Percentiles rank a stretch among this genome's conserved stretches.
phyloP scores from a whole-genome alignment of 129 eudicot genomes.

The Cynara cardunculus region DNA sequence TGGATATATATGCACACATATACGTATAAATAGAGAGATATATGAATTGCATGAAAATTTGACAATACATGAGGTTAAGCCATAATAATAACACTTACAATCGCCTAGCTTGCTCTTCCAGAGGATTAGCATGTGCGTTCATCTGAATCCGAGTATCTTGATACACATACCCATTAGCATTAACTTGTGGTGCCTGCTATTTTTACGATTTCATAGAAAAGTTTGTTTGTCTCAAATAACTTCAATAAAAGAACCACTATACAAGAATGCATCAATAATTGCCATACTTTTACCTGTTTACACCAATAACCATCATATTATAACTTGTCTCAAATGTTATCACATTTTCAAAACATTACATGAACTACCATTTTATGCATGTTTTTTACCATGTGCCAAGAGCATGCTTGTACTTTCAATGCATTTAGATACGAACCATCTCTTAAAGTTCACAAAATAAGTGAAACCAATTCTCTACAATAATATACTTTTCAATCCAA shows the following conservation, averaged over 20 bases:
- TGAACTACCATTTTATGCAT: not conserved
- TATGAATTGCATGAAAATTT: not conserved
- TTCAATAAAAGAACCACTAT: not conserved
- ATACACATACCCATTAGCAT: constrained; percentile 40
- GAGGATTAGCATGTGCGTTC: constrained; percentile 29
- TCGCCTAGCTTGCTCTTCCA: constrained; percentile 48
- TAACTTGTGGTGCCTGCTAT: constrained; percentile 42
- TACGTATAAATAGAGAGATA: not conserved
- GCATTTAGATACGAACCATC: not conserved
- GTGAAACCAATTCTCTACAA: not conserved
- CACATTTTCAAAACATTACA: not conserved
- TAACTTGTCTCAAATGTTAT: not conserved
- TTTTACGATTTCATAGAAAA: constrained; percentile 1
- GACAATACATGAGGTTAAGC: constrained; percentile 3
- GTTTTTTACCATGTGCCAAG: not conserved
- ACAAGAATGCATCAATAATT: constrained; percentile 15
- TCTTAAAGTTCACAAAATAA: not conserved
- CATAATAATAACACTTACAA: constrained; percentile 47
- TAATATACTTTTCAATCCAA: not conserved
- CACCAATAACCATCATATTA: constrained; percentile 7
- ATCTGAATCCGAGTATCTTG: constrained; percentile 39
- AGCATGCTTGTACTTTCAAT: not conserved
- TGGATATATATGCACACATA: not conserved
- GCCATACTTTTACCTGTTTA: not conserved
- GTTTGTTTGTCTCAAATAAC: not conserved